A percentile compares a stretch with the other conserved stretches of the same genome.
These are phyloP conservation scores for Symbiotaphrina buchneri DNA, from an alignment of 495 filamentous ascomycete species.

Conservation along the genomic window DNA sequence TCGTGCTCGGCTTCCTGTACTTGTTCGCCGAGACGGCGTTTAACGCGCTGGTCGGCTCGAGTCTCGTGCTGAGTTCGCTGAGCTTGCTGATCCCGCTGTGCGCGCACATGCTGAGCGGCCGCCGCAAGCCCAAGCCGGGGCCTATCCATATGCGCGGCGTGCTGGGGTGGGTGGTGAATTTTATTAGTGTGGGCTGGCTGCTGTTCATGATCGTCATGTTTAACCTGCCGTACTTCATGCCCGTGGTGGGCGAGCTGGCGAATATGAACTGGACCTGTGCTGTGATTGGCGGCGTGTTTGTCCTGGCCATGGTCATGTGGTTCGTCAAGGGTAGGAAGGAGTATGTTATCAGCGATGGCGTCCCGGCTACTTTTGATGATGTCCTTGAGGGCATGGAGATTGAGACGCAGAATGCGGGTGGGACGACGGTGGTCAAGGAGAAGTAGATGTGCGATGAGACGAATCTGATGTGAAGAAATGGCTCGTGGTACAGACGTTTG, in stretches of 20 bases:
- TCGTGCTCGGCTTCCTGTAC: slow-evolving; percentile 9
- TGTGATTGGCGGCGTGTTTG: too few relatives aligned
- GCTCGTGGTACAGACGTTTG: too few relatives aligned
- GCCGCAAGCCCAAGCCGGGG: slow-evolving; percentile 5
- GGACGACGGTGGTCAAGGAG: not conserved
- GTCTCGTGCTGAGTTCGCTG: slow-evolving; percentile 11
- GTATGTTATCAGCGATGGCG: slow-evolving; percentile 5
- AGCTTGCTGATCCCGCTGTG: slow-evolving; percentile 9
- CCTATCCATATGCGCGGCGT: slow-evolving; percentile 9
- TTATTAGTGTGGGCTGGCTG: slow-evolving; percentile 7
- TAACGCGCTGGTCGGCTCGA: slow-evolving; percentile 7
- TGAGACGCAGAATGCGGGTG: not conserved
- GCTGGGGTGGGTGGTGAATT: slow-evolving; percentile 9
- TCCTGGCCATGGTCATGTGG: too few relatives aligned
- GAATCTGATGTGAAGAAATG: too few relatives aligned
- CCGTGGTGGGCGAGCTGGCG: slow-evolving; percentile 8
- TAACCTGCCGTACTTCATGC: slow-evolving; percentile 9
- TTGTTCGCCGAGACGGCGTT: slow-evolving; percentile 9
- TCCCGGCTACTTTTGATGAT: slow-evolving; percentile 8
- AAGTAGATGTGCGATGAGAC: not conserved
- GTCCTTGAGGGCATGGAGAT: slow-evolving; percentile 1
- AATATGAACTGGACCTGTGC: slow-evolving; percentile 5
- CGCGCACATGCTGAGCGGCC: slow-evolving; percentile 7
- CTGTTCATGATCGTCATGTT: slow-evolving; percentile 9
- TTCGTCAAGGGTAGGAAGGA: not conserved